Base-by-base conservation (phyloP, 352 stramenopile species). In the Peronospora farinosa region DNA sequence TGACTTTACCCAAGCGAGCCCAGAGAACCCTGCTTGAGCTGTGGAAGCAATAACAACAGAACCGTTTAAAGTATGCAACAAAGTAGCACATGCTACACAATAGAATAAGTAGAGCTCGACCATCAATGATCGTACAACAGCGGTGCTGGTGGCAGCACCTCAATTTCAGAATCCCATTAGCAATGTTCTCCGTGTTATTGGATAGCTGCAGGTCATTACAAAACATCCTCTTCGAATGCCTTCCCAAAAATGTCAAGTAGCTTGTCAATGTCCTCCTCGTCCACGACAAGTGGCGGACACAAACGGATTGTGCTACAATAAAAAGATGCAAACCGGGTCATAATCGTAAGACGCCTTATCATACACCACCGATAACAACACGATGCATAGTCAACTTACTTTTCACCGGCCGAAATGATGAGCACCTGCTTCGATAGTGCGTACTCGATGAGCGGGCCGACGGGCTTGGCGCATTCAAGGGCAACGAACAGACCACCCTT, bases 391-490 rank as follows among this genome's bases (percentile, higher is more conserved):
- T 17, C 32, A 8, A 74, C 72, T 41, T 67, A 90, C 79, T 88
- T 88, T 63, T 91, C 78, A 25, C 84, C 84, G 17, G 70, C 84
- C 13, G 76, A 84, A 63, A 93, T 92, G 54, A 90, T 67, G 46
- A 95, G 72, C 36, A 95, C 65, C 48, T 75, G 73, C 54, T 94
- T 86, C 16, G 67, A 68, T 36, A 87, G 67, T 32, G 75, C 73
- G 48, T 86, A 86, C 48, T 86, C 69, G 46, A 89, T 69, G 39
- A 87, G 57, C 7, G 76, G 66, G 3, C 57, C 78, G 0, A 87
- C 65, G 3, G 79, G 73, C 23, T 84, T 81, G 25, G 51, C 61
- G 57, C 78, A 84, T 55, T 95, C 76, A n/a, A 95, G 67, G 6
- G 80, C 84, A 42, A 82, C 59, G 41, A 89, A 95, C 21, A 93